Conservation (phyloP, 495 filamentous ascomycete genomes). For the Pyrenula aspistea region DNA sequence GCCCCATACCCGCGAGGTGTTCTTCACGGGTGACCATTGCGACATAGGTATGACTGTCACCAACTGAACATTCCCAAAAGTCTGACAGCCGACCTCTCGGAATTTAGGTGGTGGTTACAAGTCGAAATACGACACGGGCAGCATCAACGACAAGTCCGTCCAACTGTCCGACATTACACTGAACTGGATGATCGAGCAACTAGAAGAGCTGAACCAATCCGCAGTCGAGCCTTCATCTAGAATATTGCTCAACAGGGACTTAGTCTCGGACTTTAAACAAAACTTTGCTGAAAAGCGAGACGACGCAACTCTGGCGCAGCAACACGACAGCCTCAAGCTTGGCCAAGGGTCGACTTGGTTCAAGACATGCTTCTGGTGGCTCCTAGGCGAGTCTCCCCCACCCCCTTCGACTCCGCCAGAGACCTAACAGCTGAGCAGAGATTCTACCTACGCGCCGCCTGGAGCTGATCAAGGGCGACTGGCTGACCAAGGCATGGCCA, state of each 20-base stretch:
- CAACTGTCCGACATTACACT: constrained; percentile 23
- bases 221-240: constrained; percentile 8
- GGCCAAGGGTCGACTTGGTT: constrained; percentile 11
- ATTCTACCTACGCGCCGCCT: neutral
- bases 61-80: no score
- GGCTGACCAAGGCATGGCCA: constrained; percentile 12
- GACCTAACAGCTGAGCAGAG: neutral
- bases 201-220: constrained; percentile 8
- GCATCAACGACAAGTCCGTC: neutral
- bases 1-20: neutral
- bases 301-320: neutral
- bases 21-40: neutral
- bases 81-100: neutral
- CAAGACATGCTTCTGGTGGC: constrained; percentile 18
- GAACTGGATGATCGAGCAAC: constrained; percentile 27
- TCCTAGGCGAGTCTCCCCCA: constrained; percentile 12
- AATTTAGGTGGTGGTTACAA: neutral
- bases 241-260: constrained; percentile 11
- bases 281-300: constrained; percentile 10
- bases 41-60: neutral
- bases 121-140: neutral
- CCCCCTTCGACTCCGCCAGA: neutral
- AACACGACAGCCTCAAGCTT: constrained; percentile 17
- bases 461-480: constrained; percentile 3
- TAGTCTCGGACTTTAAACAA: constrained; percentile 9